Evolutionary conservation across 1,139 yeast species (phyloP).

Genomic region (Geotrichum candidum): DNA sequence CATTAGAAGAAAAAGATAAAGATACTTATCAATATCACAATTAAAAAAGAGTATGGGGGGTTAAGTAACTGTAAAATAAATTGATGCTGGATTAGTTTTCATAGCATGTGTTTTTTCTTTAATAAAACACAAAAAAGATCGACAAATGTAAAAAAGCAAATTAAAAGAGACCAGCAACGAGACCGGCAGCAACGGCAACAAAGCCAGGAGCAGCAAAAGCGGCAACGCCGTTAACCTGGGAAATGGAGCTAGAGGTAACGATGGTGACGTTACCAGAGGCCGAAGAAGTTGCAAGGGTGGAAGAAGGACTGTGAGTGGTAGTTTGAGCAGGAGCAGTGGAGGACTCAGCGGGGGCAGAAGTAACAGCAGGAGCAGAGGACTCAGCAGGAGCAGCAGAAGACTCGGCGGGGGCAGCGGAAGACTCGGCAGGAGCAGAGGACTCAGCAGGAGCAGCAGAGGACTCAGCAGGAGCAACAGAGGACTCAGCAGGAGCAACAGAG

Average conservation of each 20-base stretch:
- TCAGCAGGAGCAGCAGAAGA: too few relatives aligned
- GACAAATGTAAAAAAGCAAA: not conserved
- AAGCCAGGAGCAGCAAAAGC: slow-evolving; percentile 1
- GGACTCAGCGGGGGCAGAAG: slow-evolving; percentile 1
- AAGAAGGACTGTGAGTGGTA: not conserved
- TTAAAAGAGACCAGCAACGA: slow-evolving; percentile 20
- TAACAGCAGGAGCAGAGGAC: not conserved
- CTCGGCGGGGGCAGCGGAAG: too few relatives aligned
- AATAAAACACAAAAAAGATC: too few relatives aligned
- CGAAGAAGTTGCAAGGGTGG: not conserved
- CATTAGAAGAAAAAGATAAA: too few relatives aligned
- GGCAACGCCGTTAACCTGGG: slow-evolving; percentile 11
- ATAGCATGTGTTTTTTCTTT: too few relatives aligned
- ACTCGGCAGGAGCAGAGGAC: too few relatives aligned
- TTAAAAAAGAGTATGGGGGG: too few relatives aligned
- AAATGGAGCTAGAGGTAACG: not conserved
- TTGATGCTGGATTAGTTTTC: too few relatives aligned
- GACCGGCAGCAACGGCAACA: slow-evolving; percentile 14
- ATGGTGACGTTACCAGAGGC: not conserved
- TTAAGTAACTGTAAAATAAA: too few relatives aligned
- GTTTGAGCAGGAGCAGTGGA: not conserved
- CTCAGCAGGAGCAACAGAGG: not conserved
- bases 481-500: not conserved
- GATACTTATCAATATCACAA: too few relatives aligned
- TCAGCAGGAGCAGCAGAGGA: too few relatives aligned